These are phyloP conservation scores for Hypoxylon subgilvum DNA, from an alignment of 495 filamentous ascomycete genomes.

Conservation along the genomic window DNA sequence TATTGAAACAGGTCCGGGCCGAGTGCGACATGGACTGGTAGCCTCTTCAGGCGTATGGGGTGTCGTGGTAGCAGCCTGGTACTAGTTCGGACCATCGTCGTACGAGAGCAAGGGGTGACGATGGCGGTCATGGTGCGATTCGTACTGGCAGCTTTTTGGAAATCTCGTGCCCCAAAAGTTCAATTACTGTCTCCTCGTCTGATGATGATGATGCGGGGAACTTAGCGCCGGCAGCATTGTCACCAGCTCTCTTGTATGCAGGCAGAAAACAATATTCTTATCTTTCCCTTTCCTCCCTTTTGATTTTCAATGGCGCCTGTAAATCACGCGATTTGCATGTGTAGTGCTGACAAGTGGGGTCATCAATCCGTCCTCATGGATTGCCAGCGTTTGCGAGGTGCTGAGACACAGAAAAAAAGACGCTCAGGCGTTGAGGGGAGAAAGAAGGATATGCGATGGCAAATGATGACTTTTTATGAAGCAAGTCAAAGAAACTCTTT, in stretches of 20 bases:
- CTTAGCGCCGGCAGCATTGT: constrained; percentile 5
- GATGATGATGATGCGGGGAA: neutral
- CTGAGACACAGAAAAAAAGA: no score
- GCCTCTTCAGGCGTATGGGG: constrained; percentile 73
- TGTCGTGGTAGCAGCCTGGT: constrained; percentile 77
- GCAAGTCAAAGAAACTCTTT: constrained; percentile 11
- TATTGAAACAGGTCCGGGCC: constrained; percentile 66
- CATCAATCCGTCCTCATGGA: constrained; percentile 9
- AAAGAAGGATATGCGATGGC: no score
- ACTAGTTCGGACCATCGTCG: constrained; percentile 71
- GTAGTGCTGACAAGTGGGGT: constrained; percentile 17
- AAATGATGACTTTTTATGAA: constrained; percentile 28
- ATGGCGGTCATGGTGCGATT: constrained; percentile 34
- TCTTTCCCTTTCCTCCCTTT: neutral
- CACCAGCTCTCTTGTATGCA: neutral
- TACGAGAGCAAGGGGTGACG: constrained; percentile 38
- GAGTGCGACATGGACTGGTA: constrained; percentile 75
- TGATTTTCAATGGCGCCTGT: neutral
- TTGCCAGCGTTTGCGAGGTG: constrained; percentile 2
- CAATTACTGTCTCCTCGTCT: constrained; percentile 18
- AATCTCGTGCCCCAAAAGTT: constrained; percentile 4
- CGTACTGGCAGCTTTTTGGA: constrained; percentile 22
- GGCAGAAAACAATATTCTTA: neutral
- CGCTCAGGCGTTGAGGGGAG: no score
- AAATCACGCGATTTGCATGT: constrained; percentile 1